Evolutionary conservation across 1,284 basidiomycete genomes (phyloP).

Genomic region (Heimioporus retisporus): DNA sequence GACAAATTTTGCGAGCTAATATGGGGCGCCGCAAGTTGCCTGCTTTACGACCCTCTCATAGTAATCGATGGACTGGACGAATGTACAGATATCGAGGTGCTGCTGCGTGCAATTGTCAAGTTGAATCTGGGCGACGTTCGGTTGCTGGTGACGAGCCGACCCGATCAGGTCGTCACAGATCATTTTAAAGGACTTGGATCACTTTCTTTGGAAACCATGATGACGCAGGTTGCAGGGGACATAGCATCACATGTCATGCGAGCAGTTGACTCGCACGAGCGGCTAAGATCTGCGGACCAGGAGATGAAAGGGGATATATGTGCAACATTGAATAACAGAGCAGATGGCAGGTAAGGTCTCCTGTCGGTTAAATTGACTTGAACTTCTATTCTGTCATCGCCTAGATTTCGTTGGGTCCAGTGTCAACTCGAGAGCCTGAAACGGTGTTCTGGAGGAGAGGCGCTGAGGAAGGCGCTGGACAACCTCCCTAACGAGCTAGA

Average conservation of each 20-base stretch:
- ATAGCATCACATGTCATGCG: conserved; percentile 1
- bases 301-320: conserved; percentile 1
- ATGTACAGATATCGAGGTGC: conserved; percentile 9
- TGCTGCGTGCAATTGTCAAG: no score
- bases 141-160: conserved; percentile 12
- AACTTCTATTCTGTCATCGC: no score
- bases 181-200: not conserved
- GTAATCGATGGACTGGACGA: conserved; percentile 16
- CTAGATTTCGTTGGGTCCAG: conserved; percentile 16
- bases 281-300: not conserved
- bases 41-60: conserved; percentile 3
- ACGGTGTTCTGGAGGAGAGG: conserved; percentile 6
- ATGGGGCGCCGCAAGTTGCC: not conserved
- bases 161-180: not conserved
- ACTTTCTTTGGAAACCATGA: conserved; percentile 6
- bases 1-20: not conserved
- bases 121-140: not conserved
- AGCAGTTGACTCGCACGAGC: conserved; percentile 1
- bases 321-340: not conserved
- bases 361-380: no score
- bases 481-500: conserved; percentile 1
- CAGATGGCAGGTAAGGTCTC: conserved; percentile 8
- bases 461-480: not conserved
- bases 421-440: conserved; percentile 15
- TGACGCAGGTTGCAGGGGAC: not conserved